Evolutionary conservation across 257 asterid species (phyloP).

Genomic region (Solanum megistacrolobum): DNA sequence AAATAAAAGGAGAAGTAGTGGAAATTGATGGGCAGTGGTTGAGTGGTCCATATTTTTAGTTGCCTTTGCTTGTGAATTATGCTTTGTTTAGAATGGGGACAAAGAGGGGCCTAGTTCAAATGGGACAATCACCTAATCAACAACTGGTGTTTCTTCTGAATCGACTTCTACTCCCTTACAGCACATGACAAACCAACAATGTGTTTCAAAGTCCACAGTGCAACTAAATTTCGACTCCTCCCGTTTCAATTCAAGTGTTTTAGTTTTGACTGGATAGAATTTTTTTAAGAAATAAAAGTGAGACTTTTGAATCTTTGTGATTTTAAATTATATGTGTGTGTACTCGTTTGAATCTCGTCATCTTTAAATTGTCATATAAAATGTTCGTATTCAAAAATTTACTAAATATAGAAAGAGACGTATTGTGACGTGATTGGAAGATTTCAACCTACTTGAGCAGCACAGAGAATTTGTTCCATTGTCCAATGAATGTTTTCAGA

Average conservation of each 20-base stretch:
- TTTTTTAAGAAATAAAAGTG: neutral
- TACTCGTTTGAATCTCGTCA: neutral
- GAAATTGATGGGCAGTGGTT: constrained; percentile 22
- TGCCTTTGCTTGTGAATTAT: constrained; percentile 3
- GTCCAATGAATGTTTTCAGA: neutral
- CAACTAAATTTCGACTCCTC: neutral
- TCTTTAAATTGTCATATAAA: neutral
- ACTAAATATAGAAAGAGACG: too few relatives aligned
- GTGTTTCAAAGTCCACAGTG: neutral
- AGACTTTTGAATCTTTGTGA: neutral
- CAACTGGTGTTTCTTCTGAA: neutral
- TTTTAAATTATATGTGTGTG: neutral
- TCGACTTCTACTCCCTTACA: neutral
- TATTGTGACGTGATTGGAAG: neutral
- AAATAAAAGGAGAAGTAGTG: constrained; percentile 14
- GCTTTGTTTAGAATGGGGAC: constrained; percentile 5
- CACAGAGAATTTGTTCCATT: neutral
- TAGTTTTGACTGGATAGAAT: neutral
- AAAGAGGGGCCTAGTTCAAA: neutral
- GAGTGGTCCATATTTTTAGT: constrained; percentile 29
- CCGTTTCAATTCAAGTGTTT: neutral
- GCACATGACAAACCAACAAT: neutral
- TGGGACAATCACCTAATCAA: constrained; percentile 1
- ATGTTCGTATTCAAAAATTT: neutral
- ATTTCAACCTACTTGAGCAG: neutral